Evolutionary conservation across 306 rosid genomes (phyloP).

Genomic region (Cucurbita ficifolia): DNA sequence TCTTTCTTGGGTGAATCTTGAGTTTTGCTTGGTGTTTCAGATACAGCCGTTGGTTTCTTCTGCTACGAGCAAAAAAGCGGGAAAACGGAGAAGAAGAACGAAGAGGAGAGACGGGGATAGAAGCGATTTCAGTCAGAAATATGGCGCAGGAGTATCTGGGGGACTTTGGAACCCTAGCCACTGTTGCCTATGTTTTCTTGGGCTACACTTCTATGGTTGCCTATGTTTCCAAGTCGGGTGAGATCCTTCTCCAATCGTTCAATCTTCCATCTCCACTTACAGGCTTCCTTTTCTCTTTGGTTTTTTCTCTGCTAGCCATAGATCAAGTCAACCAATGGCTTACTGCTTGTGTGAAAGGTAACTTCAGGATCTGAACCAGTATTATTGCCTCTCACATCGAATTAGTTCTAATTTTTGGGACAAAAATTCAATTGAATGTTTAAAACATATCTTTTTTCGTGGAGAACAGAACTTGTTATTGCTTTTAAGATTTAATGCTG

Average conservation of each 20-base stretch:
- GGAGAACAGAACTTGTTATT: neutral
- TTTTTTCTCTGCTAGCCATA: slow-evolving; percentile 38
- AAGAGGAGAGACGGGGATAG: slow-evolving; percentile 25
- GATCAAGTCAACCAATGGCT: slow-evolving; percentile 60
- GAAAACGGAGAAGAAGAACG: slow-evolving; percentile 12
- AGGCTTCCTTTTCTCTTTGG: slow-evolving; percentile 34
- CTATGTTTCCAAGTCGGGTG: slow-evolving; percentile 58
- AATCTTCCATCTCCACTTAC: slow-evolving; percentile 49
- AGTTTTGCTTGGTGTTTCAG: neutral
- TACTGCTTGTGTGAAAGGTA: slow-evolving; percentile 57
- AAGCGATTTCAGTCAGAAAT: slow-evolving; percentile 48
- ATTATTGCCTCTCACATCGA: neutral
- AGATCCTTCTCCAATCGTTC: slow-evolving; percentile 37
- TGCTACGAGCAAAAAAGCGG: slow-evolving; percentile 2
- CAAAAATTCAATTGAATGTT: neutral
- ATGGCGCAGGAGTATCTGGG: slow-evolving; percentile 79
- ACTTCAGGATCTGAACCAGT: neutral
- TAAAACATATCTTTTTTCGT: neutral
- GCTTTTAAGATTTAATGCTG: neutral
- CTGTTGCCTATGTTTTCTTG: slow-evolving; percentile 41
- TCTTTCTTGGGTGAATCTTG: neutral
- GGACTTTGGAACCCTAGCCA: slow-evolving; percentile 41
- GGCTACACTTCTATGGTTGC: slow-evolving; percentile 51
- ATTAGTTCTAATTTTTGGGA: neutral
- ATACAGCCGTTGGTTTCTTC: neutral